Evolutionary conservation across 805 yeast genomes (phyloP).

Genomic region (Phaffomyces thermotolerans): DNA sequence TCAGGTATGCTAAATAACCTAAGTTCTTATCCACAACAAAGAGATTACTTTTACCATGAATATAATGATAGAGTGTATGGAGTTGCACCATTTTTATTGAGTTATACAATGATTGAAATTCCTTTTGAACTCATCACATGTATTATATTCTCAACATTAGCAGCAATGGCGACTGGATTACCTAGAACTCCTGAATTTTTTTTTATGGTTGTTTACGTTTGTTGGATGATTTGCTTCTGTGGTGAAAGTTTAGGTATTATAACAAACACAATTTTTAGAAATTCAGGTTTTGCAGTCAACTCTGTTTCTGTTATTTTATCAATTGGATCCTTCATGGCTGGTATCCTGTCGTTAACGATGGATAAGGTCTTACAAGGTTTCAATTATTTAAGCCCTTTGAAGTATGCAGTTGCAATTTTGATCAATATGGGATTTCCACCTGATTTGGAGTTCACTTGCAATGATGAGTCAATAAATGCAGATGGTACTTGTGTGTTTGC

Average conservation of each 20-base stretch:
- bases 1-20: slow-evolving; percentile 78
- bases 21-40: slow-evolving; percentile 66
- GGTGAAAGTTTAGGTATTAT: slow-evolving; percentile 85
- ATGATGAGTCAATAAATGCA: slow-evolving; percentile 22
- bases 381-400: slow-evolving; percentile 73
- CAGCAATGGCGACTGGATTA: slow-evolving; percentile 66
- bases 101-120: slow-evolving; percentile 53
- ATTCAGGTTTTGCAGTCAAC: slow-evolving; percentile 77
- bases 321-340: slow-evolving; percentile 77
- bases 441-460: slow-evolving; percentile 46
- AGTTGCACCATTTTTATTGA: slow-evolving; percentile 52
- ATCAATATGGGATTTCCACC: slow-evolving; percentile 46
- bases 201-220: slow-evolving; percentile 52
- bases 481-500: slow-evolving; percentile 41
- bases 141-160: slow-evolving; percentile 50
- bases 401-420: slow-evolving; percentile 54
- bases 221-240: slow-evolving; percentile 52
- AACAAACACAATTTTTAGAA: slow-evolving; percentile 64
- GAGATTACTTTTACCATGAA: slow-evolving; percentile 76
- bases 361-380: slow-evolving; percentile 59
- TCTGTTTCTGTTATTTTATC: slow-evolving; percentile 59
- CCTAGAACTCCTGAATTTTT: slow-evolving; percentile 62
- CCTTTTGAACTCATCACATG: slow-evolving; percentile 62
- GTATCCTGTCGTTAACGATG: slow-evolving; percentile 74
- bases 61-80: slow-evolving; percentile 69